These are phyloP conservation scores for Perkinsus marinus DNA, from an alignment of 169 alveolate species.

Conservation along the genomic window DNA sequence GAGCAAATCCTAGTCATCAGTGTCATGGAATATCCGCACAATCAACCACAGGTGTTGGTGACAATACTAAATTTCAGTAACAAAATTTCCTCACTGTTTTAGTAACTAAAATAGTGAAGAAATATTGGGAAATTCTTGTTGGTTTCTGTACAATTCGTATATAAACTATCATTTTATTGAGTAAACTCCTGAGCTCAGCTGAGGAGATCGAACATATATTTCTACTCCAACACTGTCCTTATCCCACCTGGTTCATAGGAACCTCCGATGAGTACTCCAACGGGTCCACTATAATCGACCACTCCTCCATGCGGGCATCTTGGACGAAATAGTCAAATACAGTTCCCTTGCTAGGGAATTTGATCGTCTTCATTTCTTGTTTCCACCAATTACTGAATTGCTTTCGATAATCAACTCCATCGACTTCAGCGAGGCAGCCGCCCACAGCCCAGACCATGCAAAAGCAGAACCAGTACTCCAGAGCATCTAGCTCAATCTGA, in stretches of 20 bases:
- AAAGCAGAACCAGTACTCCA: constrained; percentile 78
- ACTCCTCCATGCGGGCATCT: constrained; percentile 26
- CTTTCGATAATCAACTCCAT: constrained; percentile 76
- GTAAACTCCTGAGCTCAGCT: too few relatives aligned
- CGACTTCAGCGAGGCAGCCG: constrained; percentile 81
- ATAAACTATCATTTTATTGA: too few relatives aligned
- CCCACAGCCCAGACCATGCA: constrained; percentile 86
- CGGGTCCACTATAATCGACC: constrained; percentile 16
- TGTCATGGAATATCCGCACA: too few relatives aligned
- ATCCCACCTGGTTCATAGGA: not conserved
- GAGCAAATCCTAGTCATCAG: constrained; percentile 52
- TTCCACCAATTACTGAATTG: constrained; percentile 85
- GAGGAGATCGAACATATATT: too few relatives aligned
- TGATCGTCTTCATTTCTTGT: constrained; percentile 81
- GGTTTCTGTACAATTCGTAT: too few relatives aligned
- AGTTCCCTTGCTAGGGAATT: constrained; percentile 84
- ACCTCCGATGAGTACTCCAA: constrained; percentile 16
- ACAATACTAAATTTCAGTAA: too few relatives aligned
- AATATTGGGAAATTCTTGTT: too few relatives aligned
- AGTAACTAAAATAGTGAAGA: too few relatives aligned
- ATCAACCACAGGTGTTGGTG: too few relatives aligned
- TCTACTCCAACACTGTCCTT: not conserved
- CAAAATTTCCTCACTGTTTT: too few relatives aligned
- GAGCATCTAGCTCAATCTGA: constrained; percentile 58
- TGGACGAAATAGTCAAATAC: constrained; percentile 81